These are phyloP conservation scores for Mentha longifolia DNA, from an alignment of 257 asterid genomes.

Conservation along the genomic window DNA sequence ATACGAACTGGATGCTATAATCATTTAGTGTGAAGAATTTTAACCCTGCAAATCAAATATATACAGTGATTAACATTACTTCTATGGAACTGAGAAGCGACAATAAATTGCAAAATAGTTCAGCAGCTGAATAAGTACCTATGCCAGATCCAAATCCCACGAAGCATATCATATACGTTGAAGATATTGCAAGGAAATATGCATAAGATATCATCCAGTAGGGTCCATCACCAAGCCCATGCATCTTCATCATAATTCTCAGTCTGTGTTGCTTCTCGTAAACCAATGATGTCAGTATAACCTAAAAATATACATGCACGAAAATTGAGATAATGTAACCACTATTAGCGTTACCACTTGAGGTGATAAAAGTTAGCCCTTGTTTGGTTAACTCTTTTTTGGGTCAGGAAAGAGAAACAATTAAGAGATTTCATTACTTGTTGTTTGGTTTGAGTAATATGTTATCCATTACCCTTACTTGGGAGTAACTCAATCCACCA, in stretches of 20 bases:
- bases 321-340: background rate
- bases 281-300: constrained; percentile 72
- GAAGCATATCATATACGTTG: constrained; percentile 77
- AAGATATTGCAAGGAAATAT: constrained; percentile 81
- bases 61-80: constrained; percentile 20
- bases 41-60: constrained; percentile 61
- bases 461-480: too few species aligned
- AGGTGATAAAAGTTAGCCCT: background rate
- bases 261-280: constrained; percentile 86
- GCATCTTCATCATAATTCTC: constrained; percentile 99
- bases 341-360: background rate
- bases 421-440: too few species aligned
- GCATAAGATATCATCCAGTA: constrained; percentile 97
- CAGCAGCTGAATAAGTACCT: constrained; percentile 50
- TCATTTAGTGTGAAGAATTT: constrained; percentile 85
- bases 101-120: constrained; percentile 15
- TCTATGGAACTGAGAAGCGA: constrained; percentile 20
- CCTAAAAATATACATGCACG: constrained; percentile 49
- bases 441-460: too few species aligned
- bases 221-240: constrained; percentile 96
- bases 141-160: constrained; percentile 82
- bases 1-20: constrained; percentile 89
- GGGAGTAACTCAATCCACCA: too few species aligned
- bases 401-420: too few species aligned
- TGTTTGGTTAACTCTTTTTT: too few species aligned